These are phyloP conservation scores for Epichloe scottii DNA, from an alignment of 2,329 filamentous ascomycete species.

Conservation along the genomic window DNA sequence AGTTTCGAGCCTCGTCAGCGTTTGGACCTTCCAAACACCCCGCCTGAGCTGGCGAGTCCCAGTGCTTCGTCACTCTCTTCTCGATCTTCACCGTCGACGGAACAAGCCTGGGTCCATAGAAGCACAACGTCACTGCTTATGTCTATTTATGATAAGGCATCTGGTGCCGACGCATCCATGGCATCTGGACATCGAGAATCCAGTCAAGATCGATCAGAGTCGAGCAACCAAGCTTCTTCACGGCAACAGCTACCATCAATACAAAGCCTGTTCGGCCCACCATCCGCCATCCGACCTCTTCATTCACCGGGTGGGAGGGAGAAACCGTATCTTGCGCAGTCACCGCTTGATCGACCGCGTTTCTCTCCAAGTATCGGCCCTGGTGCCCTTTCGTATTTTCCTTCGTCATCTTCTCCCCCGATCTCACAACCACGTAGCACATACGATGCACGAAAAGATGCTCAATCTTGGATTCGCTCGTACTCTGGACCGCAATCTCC, in stretches of 20 bases:
- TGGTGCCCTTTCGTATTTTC: conserved; percentile 35
- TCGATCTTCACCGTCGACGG: conserved; percentile 29
- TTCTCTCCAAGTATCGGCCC: conserved; percentile 25
- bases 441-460: conserved; percentile 32
- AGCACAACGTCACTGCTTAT: conserved; percentile 37
- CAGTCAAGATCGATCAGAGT: conserved; percentile 23
- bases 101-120: conserved; percentile 31
- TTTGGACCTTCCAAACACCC: conserved; percentile 39
- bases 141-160: conserved; percentile 42
- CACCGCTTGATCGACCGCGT: conserved; percentile 34
- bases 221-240: conserved; percentile 15
- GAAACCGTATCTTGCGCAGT: conserved; percentile 28
- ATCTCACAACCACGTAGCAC: conserved; percentile 32
- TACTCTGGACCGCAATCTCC: conserved; percentile 34
- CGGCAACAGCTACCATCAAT: conserved; percentile 42
- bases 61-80: conserved; percentile 35
- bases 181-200: conserved; percentile 25
- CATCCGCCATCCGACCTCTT: conserved; percentile 28
- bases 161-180: conserved; percentile 29
- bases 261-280: conserved; percentile 43
- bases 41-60: conserved; percentile 41
- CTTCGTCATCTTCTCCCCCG: conserved; percentile 23
- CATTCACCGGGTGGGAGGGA: conserved; percentile 36
- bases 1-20: conserved; percentile 36
- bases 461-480: conserved; percentile 22